These are phyloP conservation scores for Aspergillus flavus DNA, from an alignment of 2,329 filamentous ascomycete genomes.

Conservation along the genomic window DNA sequence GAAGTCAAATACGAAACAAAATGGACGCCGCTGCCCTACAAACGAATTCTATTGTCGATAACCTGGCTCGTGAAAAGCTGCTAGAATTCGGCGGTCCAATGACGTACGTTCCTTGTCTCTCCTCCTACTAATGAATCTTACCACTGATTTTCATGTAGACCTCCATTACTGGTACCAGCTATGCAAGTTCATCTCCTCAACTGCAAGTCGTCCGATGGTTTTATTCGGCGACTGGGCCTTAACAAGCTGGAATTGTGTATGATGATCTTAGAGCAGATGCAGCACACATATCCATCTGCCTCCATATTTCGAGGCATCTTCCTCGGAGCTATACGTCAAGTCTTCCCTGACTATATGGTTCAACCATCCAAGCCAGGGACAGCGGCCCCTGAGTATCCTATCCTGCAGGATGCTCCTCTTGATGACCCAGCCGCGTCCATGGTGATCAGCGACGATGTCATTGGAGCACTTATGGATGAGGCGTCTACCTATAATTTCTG, in stretches of 20 bases:
- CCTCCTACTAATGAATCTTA: not conserved
- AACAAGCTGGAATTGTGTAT: slow-evolving; percentile 28
- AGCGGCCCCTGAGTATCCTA: not conserved
- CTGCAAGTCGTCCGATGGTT: slow-evolving; percentile 22
- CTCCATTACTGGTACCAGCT: slow-evolving; percentile 23
- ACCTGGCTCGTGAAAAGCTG: slow-evolving; percentile 26
- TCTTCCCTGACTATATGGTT: slow-evolving; percentile 5
- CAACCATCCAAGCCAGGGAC: not conserved
- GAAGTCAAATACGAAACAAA: slow-evolving; percentile 23
- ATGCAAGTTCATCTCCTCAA: slow-evolving; percentile 33
- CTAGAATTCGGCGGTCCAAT: slow-evolving; percentile 23
- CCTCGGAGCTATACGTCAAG: slow-evolving; percentile 12
- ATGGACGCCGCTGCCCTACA: slow-evolving; percentile 29
- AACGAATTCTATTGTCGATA: slow-evolving; percentile 32
- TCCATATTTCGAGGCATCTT: slow-evolving; percentile 17
- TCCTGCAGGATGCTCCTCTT: not conserved
- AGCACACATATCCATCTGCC: slow-evolving; percentile 19
- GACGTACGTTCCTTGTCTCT: not conserved
- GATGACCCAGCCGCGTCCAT: not conserved
- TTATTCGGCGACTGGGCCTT: slow-evolving; percentile 21
- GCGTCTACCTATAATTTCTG: slow-evolving; percentile 11
- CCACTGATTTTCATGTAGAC: slow-evolving; percentile 3
- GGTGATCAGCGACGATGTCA: slow-evolving; percentile 7
- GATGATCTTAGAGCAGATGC: slow-evolving; percentile 26
- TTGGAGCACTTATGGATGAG: slow-evolving; percentile 10